Conservation (phyloP, 768 basidiomycete genomes). For the Vishniacozyma victoriae region DNA sequence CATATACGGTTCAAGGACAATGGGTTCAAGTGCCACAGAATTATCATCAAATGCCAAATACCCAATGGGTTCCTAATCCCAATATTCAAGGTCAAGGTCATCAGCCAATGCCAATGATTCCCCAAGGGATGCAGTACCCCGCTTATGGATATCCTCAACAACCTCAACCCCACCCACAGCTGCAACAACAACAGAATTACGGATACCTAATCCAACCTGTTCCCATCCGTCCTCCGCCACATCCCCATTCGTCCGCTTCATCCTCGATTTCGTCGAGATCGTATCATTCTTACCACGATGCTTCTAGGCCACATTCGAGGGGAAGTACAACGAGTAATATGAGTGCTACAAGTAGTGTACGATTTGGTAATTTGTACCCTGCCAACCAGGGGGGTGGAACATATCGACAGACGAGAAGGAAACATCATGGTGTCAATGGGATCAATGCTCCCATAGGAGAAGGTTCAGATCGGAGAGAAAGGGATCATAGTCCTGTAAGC, state of each 20-base stretch:
- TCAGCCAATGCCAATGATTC: constrained; percentile 24
- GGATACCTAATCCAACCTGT: constrained; percentile 24
- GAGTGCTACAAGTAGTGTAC: constrained; percentile 34
- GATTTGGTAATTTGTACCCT: constrained; percentile 35
- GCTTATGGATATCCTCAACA: constrained; percentile 12
- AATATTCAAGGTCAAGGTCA: background rate
- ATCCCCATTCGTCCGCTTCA: constrained; percentile 32
- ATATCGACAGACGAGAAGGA: constrained; percentile 32
- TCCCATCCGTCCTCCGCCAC: constrained; percentile 23
- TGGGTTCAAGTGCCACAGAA: too few species aligned
- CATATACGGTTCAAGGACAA: too few species aligned
- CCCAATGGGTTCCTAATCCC: too few species aligned
- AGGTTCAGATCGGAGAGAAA: constrained; percentile 6
- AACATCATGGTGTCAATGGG: constrained; percentile 22
- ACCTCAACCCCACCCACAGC: background rate
- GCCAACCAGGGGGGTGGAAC: constrained; percentile 13
- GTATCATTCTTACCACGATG: constrained; percentile 32
- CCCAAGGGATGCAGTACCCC: constrained; percentile 23
- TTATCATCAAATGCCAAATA: too few species aligned
- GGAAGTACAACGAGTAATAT: constrained; percentile 37
- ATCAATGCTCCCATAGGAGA: constrained; percentile 21
- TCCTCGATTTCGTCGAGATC: constrained; percentile 37
- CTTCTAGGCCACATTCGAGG: constrained; percentile 35
- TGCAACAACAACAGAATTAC: constrained; percentile 10
- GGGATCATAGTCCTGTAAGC: constrained; percentile 41